Evolutionary conservation across 164 flowering plant genomes (phyloP).

Genomic region (Nymphaea colorata): DNA sequence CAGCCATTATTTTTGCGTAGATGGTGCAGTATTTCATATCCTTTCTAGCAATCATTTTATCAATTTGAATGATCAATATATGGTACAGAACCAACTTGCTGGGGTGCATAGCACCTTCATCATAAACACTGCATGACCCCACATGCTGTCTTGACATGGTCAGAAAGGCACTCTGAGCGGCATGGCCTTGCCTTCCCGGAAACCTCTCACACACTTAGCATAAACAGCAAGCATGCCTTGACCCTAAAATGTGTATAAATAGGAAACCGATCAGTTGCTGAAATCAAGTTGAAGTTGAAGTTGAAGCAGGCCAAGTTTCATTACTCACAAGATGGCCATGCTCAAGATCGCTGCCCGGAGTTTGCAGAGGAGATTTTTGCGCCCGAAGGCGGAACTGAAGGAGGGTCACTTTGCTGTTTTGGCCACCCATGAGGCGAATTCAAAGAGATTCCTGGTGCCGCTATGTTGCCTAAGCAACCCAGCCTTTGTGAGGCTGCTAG

Average conservation of each 20-base stretch:
- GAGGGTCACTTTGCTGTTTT: constrained; percentile 13
- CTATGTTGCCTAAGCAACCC: constrained; percentile 16
- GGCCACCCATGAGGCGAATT: constrained; percentile 6
- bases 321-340: neutral
- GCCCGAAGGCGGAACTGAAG: neutral
- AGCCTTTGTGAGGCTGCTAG: constrained; percentile 13
- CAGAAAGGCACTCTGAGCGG: no score
- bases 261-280: neutral
- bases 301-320: no score
- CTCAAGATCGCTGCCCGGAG: neutral
- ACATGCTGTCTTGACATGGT: neutral
- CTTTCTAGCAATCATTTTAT: no score
- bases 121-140: neutral
- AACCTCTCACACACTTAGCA: neutral
- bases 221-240: neutral
- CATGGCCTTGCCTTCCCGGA: no score
- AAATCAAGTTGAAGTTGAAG: no score
- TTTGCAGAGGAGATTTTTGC: neutral
- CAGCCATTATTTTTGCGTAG: no score
- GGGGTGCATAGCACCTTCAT: neutral
- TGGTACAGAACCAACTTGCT: no score
- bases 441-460: constrained; percentile 13
- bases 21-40: no score
- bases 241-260: neutral
- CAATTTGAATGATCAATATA: no score